Evolutionary conservation across 2,329 filamentous ascomycete species (phyloP).

Genomic region (Macrophomina tecta): DNA sequence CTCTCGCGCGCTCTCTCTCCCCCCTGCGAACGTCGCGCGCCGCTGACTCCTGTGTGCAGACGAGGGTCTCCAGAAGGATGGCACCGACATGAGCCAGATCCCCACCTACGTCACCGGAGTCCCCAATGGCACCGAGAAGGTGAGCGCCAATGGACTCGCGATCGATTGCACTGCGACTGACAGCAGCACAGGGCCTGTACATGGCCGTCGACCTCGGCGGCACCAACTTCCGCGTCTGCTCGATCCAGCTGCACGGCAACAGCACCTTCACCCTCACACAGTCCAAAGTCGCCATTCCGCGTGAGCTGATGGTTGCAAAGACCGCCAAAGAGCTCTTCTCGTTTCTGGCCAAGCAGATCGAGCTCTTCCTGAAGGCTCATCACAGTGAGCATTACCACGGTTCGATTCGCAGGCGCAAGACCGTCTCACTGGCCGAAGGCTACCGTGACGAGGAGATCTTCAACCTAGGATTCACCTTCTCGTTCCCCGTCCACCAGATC

Average conservation of each 20-base stretch:
- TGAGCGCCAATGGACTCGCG: conserved; percentile 46
- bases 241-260: conserved; percentile 89
- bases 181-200: conserved; percentile 75
- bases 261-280: conserved; percentile 93
- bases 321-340: conserved; percentile 85
- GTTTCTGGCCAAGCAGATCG: conserved; percentile 92
- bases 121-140: conserved; percentile 97
- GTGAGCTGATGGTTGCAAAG: conserved; percentile 86
- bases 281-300: conserved; percentile 89
- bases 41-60: conserved; percentile 54
- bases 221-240: conserved; percentile 98
- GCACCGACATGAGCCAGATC: conserved; percentile 89
- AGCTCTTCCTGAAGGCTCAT: conserved; percentile 83
- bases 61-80: conserved; percentile 79
- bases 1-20: conserved; percentile 3
- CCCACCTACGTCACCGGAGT: conserved; percentile 96
- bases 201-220: conserved; percentile 97
- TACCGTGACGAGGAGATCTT: conserved; percentile 79
- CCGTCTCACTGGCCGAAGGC: conserved; percentile 63
- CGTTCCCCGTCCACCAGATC: conserved; percentile 91
- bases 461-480: conserved; percentile 97
- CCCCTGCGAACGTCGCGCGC: conserved; percentile 3
- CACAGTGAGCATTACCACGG: conserved; percentile 85
- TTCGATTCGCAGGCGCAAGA: conserved; percentile 69
- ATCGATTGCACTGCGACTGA: conserved; percentile 1